Evolutionary conservation across 768 basidiomycete species (phyloP).

Genomic region (Rhodotorula paludigena): DNA sequence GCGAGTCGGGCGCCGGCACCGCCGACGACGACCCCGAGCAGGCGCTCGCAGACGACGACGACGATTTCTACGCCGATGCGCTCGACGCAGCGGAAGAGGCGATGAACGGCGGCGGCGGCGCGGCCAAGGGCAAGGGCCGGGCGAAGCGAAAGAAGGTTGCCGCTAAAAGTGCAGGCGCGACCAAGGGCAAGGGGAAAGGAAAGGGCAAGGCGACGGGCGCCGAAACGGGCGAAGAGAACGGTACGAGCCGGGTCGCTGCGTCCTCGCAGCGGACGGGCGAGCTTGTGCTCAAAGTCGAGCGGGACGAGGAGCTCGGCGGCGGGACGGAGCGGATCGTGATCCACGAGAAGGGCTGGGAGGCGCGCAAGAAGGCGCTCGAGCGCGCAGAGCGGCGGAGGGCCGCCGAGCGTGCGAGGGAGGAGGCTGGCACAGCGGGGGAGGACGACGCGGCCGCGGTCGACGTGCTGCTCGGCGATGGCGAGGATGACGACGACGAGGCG

Average conservation of each 20-base stretch:
- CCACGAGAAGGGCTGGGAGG: background rate
- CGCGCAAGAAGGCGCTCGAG: background rate
- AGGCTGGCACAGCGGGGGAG: background rate
- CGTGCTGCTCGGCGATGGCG: background rate
- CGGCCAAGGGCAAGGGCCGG: background rate
- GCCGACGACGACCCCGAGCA: background rate
- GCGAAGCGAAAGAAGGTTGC: constrained; percentile 15
- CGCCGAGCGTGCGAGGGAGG: background rate
- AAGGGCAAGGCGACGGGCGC: constrained; percentile 5
- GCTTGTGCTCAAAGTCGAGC: constrained; percentile 11
- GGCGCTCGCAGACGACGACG: background rate
- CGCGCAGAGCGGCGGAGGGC: background rate
- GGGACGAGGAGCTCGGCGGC: background rate
- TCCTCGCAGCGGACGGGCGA: background rate
- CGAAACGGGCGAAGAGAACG: background rate
- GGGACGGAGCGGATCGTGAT: constrained; percentile 13
- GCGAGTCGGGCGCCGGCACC: background rate
- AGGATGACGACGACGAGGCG: background rate
- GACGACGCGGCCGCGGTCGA: background rate
- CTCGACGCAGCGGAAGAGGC: background rate
- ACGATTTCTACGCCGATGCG: constrained; percentile 17
- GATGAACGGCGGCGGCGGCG: background rate
- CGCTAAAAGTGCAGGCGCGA: background rate
- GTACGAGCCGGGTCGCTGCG: background rate
- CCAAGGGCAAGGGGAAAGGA: background rate